A percentile compares a stretch with the other conserved stretches of the same genome.
Conservation (phyloP, 495 filamentous ascomycete genomes). For the Collariella sp. region DNA sequence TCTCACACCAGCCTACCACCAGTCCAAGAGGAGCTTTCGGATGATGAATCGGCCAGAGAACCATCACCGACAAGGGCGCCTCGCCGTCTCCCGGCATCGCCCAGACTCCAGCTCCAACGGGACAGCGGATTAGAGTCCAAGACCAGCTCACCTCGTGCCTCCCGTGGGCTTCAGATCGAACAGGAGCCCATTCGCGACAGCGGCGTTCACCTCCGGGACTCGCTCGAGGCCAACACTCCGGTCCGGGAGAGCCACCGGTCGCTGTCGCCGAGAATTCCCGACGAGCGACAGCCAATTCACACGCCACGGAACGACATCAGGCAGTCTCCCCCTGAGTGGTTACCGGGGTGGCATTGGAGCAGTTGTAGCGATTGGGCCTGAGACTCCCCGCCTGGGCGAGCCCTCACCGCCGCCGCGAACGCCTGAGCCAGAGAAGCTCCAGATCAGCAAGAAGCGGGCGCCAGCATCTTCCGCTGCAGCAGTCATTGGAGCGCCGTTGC, state of each 20-base stretch:
- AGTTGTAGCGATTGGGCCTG: conserved; percentile 9
- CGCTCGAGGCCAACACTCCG: conserved; percentile 15
- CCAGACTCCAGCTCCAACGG: conserved; percentile 35
- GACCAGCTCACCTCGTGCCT: conserved; percentile 34
- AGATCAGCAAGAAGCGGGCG: conserved; percentile 19
- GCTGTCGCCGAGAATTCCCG: conserved; percentile 10
- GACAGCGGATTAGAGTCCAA: conserved; percentile 37
- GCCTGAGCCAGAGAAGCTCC: conserved; percentile 28
- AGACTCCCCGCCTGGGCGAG: conserved; percentile 22
- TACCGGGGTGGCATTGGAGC: neutral
- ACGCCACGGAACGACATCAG: conserved; percentile 16
- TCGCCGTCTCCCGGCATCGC: conserved; percentile 6
- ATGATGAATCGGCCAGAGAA: conserved; percentile 18
- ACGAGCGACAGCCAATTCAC: neutral
- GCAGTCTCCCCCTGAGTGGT: conserved; percentile 16
- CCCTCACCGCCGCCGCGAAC: conserved; percentile 25
- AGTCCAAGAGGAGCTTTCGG: conserved; percentile 34
- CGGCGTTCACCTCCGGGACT: conserved; percentile 43
- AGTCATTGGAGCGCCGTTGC: neutral
- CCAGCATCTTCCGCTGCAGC: conserved; percentile 1
- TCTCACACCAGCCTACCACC: conserved; percentile 35
- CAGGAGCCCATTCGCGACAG: conserved; percentile 40
- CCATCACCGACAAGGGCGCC: neutral
- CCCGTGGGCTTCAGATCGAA: conserved; percentile 20
- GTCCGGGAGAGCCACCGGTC: conserved; percentile 15